Evolutionary conservation across 2,329 filamentous ascomycete genomes (phyloP).

Genomic region (Alternaria novae-zelandiae): DNA sequence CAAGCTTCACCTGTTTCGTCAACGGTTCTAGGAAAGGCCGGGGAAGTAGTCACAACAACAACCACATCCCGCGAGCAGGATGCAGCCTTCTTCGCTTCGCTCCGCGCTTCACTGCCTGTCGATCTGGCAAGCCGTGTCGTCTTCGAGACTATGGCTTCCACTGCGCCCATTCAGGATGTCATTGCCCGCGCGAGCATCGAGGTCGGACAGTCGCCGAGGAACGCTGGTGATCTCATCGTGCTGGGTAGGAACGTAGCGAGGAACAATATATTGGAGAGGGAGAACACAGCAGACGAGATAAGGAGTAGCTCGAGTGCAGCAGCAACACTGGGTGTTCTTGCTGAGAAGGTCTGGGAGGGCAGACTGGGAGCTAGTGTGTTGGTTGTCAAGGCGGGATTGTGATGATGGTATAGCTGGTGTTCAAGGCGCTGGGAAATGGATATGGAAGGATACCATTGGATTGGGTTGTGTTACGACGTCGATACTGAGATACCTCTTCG

Average conservation of each 20-base stretch:
- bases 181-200: conserved; percentile 64
- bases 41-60: conserved; percentile 13
- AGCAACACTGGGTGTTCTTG: conserved; percentile 64
- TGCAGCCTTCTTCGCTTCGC: conserved; percentile 62
- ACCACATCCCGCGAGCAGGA: conserved; percentile 51
- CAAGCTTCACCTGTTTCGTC: conserved; percentile 6
- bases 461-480: not conserved
- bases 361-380: conserved; percentile 71
- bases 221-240: conserved; percentile 74
- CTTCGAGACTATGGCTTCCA: conserved; percentile 58
- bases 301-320: conserved; percentile 37
- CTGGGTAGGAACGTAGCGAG: conserved; percentile 60
- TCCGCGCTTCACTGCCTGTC: conserved; percentile 62
- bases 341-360: conserved; percentile 64
- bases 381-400: conserved; percentile 66
- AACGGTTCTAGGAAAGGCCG: conserved; percentile 21
- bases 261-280: conserved; percentile 30
- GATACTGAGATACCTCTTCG: not conserved
- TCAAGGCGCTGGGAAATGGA: not conserved
- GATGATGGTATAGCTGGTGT: not conserved
- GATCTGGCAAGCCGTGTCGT: conserved; percentile 62
- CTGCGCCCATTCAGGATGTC: conserved; percentile 51
- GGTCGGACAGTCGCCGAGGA: conserved; percentile 66
- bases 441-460: not conserved
- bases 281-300: conserved; percentile 49